Conservation (phyloP, 306 rosid genomes). For the Prunus mume region DNA sequence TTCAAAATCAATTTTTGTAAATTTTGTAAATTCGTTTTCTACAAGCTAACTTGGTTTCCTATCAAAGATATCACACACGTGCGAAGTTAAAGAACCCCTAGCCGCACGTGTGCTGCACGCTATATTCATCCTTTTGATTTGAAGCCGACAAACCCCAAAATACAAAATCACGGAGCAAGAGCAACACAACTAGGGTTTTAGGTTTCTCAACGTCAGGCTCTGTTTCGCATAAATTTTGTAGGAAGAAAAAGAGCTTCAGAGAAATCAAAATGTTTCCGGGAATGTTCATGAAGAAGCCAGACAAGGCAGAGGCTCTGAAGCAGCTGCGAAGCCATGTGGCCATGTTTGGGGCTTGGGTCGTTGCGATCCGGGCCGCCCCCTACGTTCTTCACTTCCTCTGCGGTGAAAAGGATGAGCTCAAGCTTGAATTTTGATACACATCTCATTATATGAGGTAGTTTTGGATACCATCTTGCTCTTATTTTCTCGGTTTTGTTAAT, state of each 20-base stretch:
- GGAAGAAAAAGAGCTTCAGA: not conserved
- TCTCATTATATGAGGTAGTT: conserved; percentile 26
- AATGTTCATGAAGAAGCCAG: conserved; percentile 93
- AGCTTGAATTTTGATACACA: conserved; percentile 51
- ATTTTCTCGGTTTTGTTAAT: not conserved
- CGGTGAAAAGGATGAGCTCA: conserved; percentile 76
- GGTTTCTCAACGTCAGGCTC: not conserved
- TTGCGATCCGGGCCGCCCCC: conserved; percentile 74
- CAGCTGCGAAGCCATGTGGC: conserved; percentile 78
- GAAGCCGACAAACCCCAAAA: not conserved
- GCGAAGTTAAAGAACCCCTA: not conserved
- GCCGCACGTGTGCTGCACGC: not conserved
- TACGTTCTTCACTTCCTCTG: conserved; percentile 65
- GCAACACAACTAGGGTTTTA: conserved; percentile 1
- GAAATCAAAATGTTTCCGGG: conserved; percentile 73
- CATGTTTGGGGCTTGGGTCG: conserved; percentile 87
- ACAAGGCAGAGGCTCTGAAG: conserved; percentile 76
- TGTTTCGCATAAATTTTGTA: not conserved
- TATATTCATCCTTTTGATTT: no score
- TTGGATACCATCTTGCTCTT: not conserved
- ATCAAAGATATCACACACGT: not conserved
- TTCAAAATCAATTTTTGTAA: no score
- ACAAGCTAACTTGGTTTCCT: no score
- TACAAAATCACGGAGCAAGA: not conserved
- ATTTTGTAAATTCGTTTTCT: no score